Conservation (phyloP, 2,329 filamentous ascomycete species). For the Aspergillus clavatus region DNA sequence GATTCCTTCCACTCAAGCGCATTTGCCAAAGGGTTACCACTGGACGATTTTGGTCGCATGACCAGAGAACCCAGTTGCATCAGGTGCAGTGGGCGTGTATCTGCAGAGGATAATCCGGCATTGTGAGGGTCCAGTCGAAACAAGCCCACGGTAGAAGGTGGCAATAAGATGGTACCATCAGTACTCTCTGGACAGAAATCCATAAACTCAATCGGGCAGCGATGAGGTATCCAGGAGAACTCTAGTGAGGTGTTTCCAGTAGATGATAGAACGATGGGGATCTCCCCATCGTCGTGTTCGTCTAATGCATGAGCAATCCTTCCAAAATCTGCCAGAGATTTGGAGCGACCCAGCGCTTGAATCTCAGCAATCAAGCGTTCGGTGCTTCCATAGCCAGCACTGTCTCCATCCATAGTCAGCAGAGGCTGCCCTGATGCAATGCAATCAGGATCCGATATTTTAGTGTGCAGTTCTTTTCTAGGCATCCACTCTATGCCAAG, state of each 20-base stretch:
- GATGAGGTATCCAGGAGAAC: slow-evolving; percentile 31
- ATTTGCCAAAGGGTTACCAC: neutral
- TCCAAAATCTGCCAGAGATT: slow-evolving; percentile 23
- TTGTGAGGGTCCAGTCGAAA: slow-evolving; percentile 23
- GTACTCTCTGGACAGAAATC: slow-evolving; percentile 8
- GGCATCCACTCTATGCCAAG: slow-evolving; percentile 29
- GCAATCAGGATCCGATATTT: slow-evolving; percentile 13
- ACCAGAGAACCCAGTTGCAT: slow-evolving; percentile 36
- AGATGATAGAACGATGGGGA: slow-evolving; percentile 17
- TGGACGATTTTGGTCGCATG: slow-evolving; percentile 13
- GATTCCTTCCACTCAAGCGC: slow-evolving; percentile 26
- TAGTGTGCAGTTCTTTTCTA: slow-evolving; percentile 15
- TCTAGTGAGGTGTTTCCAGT: slow-evolving; percentile 11
- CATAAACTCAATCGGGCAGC: slow-evolving; percentile 31
- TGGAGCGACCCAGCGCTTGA: slow-evolving; percentile 27
- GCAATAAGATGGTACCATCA: slow-evolving; percentile 11
- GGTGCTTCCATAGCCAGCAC: slow-evolving; percentile 19
- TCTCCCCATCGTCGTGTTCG: slow-evolving; percentile 29
- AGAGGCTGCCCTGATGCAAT: slow-evolving; percentile 18
- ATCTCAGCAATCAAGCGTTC: slow-evolving; percentile 26
- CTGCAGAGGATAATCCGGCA: slow-evolving; percentile 17
- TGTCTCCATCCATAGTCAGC: slow-evolving; percentile 23
- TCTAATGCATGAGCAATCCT: slow-evolving; percentile 29
- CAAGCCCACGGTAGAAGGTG: slow-evolving; percentile 29
- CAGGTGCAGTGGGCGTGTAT: slow-evolving; percentile 25